These are phyloP conservation scores for Fusarium cyanostomum DNA, from an alignment of 2,329 filamentous ascomycete species.

Conservation along the genomic window DNA sequence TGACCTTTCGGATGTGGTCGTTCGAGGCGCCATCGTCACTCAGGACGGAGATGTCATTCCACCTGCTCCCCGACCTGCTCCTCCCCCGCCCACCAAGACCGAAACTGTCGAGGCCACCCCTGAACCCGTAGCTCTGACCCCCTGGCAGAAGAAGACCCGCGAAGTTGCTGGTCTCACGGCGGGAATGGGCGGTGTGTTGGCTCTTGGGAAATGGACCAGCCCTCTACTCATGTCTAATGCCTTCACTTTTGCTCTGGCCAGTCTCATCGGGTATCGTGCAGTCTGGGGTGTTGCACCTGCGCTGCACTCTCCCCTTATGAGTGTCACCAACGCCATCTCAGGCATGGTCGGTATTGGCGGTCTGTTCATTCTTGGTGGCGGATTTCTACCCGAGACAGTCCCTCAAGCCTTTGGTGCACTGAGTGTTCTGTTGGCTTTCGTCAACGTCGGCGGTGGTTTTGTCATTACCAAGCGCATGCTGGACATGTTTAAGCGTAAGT, in stretches of 20 bases:
- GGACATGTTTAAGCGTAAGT: conserved; percentile 83
- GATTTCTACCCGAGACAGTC: conserved; percentile 78
- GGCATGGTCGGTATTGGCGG: conserved; percentile 92
- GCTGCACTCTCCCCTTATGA: conserved; percentile 90
- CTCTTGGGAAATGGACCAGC: conserved; percentile 81
- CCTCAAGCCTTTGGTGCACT: conserved; percentile 81
- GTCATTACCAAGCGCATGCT: conserved; percentile 94
- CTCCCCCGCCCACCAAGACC: conserved; percentile 59
- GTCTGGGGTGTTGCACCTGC: conserved; percentile 89
- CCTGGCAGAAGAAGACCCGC: conserved; percentile 81
- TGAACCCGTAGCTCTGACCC: conserved; percentile 74
- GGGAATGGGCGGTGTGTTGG: conserved; percentile 79
- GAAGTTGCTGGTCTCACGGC: conserved; percentile 79
- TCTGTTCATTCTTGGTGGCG: conserved; percentile 88
- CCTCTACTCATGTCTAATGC: conserved; percentile 89
- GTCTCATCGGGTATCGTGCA: conserved; percentile 86
- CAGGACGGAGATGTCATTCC: conserved; percentile 80
- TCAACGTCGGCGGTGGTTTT: conserved; percentile 89
- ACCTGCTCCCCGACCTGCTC: conserved; percentile 74
- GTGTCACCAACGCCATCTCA: conserved; percentile 91
- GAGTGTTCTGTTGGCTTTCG: conserved; percentile 85
- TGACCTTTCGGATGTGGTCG: conserved; percentile 84
- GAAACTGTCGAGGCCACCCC: conserved; percentile 56
- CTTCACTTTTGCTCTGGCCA: conserved; percentile 85
- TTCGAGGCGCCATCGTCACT: conserved; percentile 85